These are phyloP conservation scores for Ceratobasidium sp. DNA, from an alignment of 1,284 basidiomycete species.

Conservation along the genomic window DNA sequence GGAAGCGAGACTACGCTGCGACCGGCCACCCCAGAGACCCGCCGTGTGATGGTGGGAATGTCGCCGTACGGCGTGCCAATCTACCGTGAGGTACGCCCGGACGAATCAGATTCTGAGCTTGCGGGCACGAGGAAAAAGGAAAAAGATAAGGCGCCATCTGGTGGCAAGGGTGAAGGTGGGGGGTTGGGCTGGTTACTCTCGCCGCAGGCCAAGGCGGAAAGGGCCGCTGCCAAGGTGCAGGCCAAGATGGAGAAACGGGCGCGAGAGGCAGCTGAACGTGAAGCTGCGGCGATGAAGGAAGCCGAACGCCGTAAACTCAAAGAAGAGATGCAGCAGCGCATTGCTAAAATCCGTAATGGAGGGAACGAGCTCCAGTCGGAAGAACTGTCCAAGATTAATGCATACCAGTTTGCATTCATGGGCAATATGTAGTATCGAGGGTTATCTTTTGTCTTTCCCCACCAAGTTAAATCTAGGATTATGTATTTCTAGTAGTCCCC, in stretches of 20 bases:
- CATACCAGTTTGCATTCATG: slow-evolving; percentile 37
- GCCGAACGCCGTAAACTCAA: slow-evolving; percentile 33
- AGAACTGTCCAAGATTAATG: slow-evolving; percentile 34
- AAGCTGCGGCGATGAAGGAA: slow-evolving; percentile 24
- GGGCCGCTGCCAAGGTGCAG: slow-evolving; percentile 40
- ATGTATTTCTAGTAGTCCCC: neutral
- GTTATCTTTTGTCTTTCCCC: neutral
- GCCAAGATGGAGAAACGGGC: slow-evolving; percentile 43
- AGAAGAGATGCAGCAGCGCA: slow-evolving; percentile 39
- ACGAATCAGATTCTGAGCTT: slow-evolving; percentile 12
- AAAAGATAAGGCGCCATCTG: slow-evolving; percentile 13
- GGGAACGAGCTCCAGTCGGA: slow-evolving; percentile 16
- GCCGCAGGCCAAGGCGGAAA: slow-evolving; percentile 42
- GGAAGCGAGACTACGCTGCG: slow-evolving; percentile 39
- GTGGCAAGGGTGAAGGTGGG: slow-evolving; percentile 28
- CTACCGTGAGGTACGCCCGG: slow-evolving; percentile 37
- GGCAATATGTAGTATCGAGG: slow-evolving; percentile 34
- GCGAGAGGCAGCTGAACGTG: slow-evolving; percentile 39
- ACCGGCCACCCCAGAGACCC: slow-evolving; percentile 27
- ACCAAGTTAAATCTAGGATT: neutral
- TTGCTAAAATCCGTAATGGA: slow-evolving; percentile 28
- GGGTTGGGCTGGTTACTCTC: slow-evolving; percentile 38
- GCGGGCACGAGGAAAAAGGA: slow-evolving; percentile 10
- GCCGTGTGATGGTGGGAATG: slow-evolving; percentile 43
- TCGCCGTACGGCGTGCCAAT: slow-evolving; percentile 41